These are phyloP conservation scores for Diaporthe longicolla DNA, from an alignment of 2,329 filamentous ascomycete species.

Conservation along the genomic window DNA sequence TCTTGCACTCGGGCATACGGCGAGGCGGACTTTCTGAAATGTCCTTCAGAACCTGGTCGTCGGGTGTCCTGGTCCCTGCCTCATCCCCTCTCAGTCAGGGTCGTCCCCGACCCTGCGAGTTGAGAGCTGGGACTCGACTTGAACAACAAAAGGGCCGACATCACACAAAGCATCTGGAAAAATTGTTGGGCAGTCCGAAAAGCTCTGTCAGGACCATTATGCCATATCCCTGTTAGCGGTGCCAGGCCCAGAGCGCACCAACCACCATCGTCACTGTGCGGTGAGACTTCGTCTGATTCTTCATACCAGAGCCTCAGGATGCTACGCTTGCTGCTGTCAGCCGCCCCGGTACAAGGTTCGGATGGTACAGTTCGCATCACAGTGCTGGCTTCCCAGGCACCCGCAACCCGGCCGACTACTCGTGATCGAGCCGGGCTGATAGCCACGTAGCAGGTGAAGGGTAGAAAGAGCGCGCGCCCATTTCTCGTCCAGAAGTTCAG, in stretches of 20 bases:
- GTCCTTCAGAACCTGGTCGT: background rate
- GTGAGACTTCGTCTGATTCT: slow-evolving; percentile 32
- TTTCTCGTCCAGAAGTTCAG: slow-evolving; percentile 24
- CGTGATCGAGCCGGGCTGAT: slow-evolving; percentile 1
- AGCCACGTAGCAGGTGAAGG: slow-evolving; percentile 10
- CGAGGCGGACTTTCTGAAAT: background rate
- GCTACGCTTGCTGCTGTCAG: slow-evolving; percentile 33
- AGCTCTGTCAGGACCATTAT: background rate
- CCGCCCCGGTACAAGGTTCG: slow-evolving; percentile 29
- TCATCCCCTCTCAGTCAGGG: background rate
- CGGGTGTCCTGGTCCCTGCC: background rate
- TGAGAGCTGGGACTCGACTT: slow-evolving; percentile 1
- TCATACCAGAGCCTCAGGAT: slow-evolving; percentile 33
- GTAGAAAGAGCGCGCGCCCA: background rate
- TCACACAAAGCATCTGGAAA: background rate
- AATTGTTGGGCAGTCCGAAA: background rate
- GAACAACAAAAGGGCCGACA: background rate
- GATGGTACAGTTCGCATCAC: slow-evolving; percentile 19
- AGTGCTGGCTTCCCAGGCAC: slow-evolving; percentile 8
- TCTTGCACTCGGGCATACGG: slow-evolving; percentile 4
- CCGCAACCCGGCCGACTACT: slow-evolving; percentile 1
- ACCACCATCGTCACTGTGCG: slow-evolving; percentile 5
- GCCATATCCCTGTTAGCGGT: slow-evolving; percentile 3
- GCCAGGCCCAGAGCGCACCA: slow-evolving; percentile 9
- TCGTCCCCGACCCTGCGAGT: background rate